Conservation (phyloP, 2,329 filamentous ascomycete genomes). For the Phyllosticta ampelicida region DNA sequence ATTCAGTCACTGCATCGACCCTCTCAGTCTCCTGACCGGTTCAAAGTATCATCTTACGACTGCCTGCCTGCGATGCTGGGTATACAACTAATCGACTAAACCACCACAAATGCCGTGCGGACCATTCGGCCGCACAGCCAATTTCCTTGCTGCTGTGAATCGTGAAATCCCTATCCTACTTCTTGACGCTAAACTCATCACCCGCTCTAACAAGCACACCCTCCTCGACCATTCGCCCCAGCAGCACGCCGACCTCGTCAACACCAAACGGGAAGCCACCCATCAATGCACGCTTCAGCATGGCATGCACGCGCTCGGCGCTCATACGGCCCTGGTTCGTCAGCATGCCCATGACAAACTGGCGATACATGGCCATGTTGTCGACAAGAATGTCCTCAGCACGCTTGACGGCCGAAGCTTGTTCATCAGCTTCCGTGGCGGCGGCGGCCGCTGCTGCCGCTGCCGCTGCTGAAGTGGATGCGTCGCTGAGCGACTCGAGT, state of each 20-base stretch:
- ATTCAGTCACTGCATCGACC: too few relatives aligned
- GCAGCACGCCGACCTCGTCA: slow-evolving; percentile 74
- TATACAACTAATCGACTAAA: not conserved
- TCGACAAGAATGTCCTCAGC: slow-evolving; percentile 53
- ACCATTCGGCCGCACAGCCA: not conserved
- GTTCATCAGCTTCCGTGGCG: slow-evolving; percentile 25
- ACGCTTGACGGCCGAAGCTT: slow-evolving; percentile 39
- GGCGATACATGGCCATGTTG: slow-evolving; percentile 68
- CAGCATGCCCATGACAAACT: slow-evolving; percentile 90
- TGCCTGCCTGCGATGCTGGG: not conserved
- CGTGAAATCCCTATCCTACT: slow-evolving; percentile 8
- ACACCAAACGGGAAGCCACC: slow-evolving; percentile 84
- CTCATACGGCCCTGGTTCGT: slow-evolving; percentile 86
- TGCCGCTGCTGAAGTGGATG: slow-evolving; percentile 17
- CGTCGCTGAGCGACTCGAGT: slow-evolving; percentile 43
- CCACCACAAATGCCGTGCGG: not conserved
- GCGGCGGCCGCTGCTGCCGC: slow-evolving; percentile 30
- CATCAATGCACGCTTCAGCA: slow-evolving; percentile 85
- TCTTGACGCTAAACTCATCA: slow-evolving; percentile 24
- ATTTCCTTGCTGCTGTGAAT: not conserved
- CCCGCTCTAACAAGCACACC: slow-evolving; percentile 22
- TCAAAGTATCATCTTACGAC: not conserved
- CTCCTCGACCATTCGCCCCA: slow-evolving; percentile 54
- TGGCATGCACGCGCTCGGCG: slow-evolving; percentile 72
- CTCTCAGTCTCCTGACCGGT: too few relatives aligned